Conservation (phyloP, 495 filamentous ascomycete species). For the Daldinia grandis region DNA sequence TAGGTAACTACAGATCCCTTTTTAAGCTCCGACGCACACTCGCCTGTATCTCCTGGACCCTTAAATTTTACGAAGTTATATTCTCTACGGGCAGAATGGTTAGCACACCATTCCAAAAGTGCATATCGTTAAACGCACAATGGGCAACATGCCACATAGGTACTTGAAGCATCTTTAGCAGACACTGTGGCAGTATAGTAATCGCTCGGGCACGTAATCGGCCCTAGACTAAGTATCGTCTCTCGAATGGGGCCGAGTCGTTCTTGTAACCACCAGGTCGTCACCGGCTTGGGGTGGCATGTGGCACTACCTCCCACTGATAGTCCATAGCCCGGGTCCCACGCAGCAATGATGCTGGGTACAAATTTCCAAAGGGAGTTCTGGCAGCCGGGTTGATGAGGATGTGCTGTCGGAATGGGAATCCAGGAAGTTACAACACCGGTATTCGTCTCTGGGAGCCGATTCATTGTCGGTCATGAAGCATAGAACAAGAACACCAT, state of each 20-base stretch:
- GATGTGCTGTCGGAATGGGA: slow-evolving; percentile 36
- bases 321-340: slow-evolving; percentile 43
- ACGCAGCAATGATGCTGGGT: slow-evolving; percentile 28
- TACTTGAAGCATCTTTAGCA: slow-evolving; percentile 35
- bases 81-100: slow-evolving; percentile 21
- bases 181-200: slow-evolving; percentile 43
- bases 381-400: slow-evolving; percentile 36
- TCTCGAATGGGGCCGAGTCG: slow-evolving; percentile 15
- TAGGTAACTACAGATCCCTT: slow-evolving; percentile 32
- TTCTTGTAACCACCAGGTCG: slow-evolving; percentile 44
- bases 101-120: slow-evolving; percentile 4
- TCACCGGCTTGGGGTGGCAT: slow-evolving; percentile 42
- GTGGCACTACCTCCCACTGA: slow-evolving; percentile 17
- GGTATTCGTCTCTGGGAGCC: slow-evolving; percentile 38
- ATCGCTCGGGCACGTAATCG: slow-evolving; percentile 43
- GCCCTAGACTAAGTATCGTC: slow-evolving; percentile 37
- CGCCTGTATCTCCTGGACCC: slow-evolving; percentile 27
- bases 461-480: slow-evolving; percentile 33
- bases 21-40: slow-evolving; percentile 41
- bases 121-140: slow-evolving; percentile 30
- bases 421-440: slow-evolving; percentile 43
- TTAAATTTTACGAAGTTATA: slow-evolving; percentile 30
- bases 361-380: slow-evolving; percentile 27
- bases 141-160: slow-evolving; percentile 45
- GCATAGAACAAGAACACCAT: slow-evolving; percentile 5